Evolutionary conservation across 768 basidiomycete species (phyloP).

Genomic region (Candolleomyces eurysporus): DNA sequence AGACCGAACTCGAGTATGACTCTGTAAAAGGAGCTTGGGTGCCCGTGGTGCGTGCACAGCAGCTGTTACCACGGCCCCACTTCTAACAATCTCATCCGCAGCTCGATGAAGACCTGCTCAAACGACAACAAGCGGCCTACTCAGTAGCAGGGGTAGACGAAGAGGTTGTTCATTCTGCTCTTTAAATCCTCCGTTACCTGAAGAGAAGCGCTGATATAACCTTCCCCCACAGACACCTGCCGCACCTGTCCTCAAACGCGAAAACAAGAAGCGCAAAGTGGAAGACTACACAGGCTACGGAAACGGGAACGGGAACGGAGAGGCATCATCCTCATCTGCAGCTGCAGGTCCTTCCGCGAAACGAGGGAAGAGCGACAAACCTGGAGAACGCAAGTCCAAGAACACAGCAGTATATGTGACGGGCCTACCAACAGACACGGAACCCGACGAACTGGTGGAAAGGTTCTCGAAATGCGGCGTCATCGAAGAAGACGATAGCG

Average conservation of each 20-base stretch:
- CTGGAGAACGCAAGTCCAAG: slow-evolving; percentile 68
- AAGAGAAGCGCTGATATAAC: not conserved
- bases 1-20: slow-evolving; percentile 90
- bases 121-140: slow-evolving; percentile 94
- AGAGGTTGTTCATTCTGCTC: slow-evolving; percentile 52
- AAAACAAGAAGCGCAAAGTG: slow-evolving; percentile 77
- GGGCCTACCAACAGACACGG: slow-evolving; percentile 74
- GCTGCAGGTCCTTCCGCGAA: slow-evolving; percentile 59
- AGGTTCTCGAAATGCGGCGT: slow-evolving; percentile 93
- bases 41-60: slow-evolving; percentile 63
- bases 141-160: slow-evolving; percentile 93
- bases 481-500: slow-evolving; percentile 89
- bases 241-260: slow-evolving; percentile 79
- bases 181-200: not conserved
- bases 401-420: slow-evolving; percentile 93
- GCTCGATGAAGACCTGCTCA: slow-evolving; percentile 86
- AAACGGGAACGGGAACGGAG: not conserved
- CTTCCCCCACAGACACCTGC: slow-evolving; percentile 64
- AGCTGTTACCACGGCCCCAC: slow-evolving; percentile 1
- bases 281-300: slow-evolving; percentile 61
- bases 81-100: slow-evolving; percentile 26
- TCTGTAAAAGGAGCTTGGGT: slow-evolving; percentile 74
- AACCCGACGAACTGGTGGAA: slow-evolving; percentile 69
- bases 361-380: slow-evolving; percentile 57
- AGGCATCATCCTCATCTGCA: slow-evolving; percentile 29